A percentile compares a stretch with the other conserved stretches of the same genome.
phyloP scores from a whole-genome alignment of 2,329 filamentous ascomycete genomes.

The Fusarium piperis region DNA sequence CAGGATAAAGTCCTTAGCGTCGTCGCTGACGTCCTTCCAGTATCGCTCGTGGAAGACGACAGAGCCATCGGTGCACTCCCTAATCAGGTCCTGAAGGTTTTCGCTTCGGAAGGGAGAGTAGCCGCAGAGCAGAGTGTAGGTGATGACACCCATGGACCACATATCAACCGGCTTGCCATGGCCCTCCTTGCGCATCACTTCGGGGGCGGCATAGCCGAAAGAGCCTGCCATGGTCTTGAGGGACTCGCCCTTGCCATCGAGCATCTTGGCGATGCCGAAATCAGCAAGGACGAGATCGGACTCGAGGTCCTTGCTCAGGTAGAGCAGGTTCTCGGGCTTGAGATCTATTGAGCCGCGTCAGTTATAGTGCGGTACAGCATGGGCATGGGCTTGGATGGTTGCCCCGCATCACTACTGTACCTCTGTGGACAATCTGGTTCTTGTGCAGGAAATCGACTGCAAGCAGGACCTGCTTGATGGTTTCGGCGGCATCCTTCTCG shows the following conservation, averaged over 20 bases:
- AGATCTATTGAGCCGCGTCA: constrained; percentile 70
- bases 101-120: constrained; percentile 98
- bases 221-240: constrained; percentile 98
- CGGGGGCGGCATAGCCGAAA: constrained; percentile 96
- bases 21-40: constrained; percentile 96
- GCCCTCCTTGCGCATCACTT: constrained; percentile 97
- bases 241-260: constrained; percentile 89
- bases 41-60: constrained; percentile 98
- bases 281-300: constrained; percentile 94
- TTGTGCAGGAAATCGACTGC: constrained; percentile 95
- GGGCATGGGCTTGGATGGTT: background rate
- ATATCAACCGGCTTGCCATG: constrained; percentile 99
- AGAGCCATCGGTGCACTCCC: constrained; percentile 85
- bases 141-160: constrained; percentile 99
- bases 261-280: constrained; percentile 98
- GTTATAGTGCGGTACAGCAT: background rate
- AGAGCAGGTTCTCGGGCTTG: constrained; percentile 97
- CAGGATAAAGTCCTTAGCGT: constrained; percentile 95
- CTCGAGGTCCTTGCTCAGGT: constrained; percentile 79
- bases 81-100: constrained; percentile 90
- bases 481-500: constrained; percentile 96
- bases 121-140: constrained; percentile 96
- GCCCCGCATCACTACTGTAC: constrained; percentile 57
- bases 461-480: constrained; percentile 91
- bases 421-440: constrained; percentile 95